These are phyloP conservation scores for Gossypium ekmanianum DNA, from an alignment of 345 rosid species.

Conservation along the genomic window DNA sequence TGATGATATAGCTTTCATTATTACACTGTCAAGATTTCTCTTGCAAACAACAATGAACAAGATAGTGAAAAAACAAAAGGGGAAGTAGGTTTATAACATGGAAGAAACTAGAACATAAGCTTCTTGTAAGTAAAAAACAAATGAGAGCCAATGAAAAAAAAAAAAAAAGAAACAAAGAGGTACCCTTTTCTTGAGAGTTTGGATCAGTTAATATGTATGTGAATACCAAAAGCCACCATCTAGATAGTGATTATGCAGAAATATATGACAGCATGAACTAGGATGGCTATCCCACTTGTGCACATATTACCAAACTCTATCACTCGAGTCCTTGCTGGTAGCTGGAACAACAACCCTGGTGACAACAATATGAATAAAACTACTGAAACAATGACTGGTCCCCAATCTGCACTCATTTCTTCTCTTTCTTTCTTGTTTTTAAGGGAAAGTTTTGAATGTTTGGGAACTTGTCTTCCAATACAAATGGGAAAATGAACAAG, in stretches of 20 bases:
- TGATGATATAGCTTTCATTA: slow-evolving; percentile 6
- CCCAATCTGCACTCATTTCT: slow-evolving; percentile 84
- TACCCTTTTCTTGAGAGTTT: slow-evolving; percentile 1
- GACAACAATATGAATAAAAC: slow-evolving; percentile 74
- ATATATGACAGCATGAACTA: slow-evolving; percentile 75
- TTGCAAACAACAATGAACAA: slow-evolving; percentile 6
- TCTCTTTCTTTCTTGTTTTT: not conserved
- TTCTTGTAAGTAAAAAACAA: not conserved
- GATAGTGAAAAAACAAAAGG: not conserved
- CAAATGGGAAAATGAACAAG: not conserved
- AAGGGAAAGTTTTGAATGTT: not conserved
- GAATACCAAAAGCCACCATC: slow-evolving; percentile 67
- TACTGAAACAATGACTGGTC: slow-evolving; percentile 67
- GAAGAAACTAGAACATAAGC: not conserved
- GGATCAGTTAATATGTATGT: slow-evolving; percentile 42
- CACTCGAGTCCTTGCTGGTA: slow-evolving; percentile 70
- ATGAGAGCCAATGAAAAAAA: not conserved
- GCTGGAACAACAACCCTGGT: slow-evolving; percentile 89
- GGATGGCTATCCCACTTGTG: slow-evolving; percentile 88
- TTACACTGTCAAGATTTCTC: not conserved
- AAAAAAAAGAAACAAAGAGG: not conserved
- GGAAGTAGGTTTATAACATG: not conserved
- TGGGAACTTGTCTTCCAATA: slow-evolving; percentile 9
- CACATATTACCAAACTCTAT: slow-evolving; percentile 90
- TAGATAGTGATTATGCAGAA: slow-evolving; percentile 81